These are phyloP conservation scores for Suillus weaverae DNA, from an alignment of 768 basidiomycete species.

Conservation along the genomic window DNA sequence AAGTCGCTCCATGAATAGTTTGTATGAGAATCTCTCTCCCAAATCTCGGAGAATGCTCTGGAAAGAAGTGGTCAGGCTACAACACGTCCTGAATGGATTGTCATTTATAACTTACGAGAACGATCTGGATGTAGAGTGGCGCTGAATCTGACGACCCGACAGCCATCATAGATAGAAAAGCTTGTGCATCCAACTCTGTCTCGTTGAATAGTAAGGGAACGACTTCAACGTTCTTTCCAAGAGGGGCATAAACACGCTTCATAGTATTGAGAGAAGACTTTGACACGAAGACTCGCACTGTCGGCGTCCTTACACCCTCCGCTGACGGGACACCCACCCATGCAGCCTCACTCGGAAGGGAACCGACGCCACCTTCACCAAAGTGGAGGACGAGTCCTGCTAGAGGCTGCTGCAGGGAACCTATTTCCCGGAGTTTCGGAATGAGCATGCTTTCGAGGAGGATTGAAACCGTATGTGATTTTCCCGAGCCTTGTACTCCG, in stretches of 20 bases:
- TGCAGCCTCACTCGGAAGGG: slow-evolving; percentile 57
- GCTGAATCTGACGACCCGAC: slow-evolving; percentile 51
- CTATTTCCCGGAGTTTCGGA: slow-evolving; percentile 43
- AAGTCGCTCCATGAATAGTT: slow-evolving; percentile 42
- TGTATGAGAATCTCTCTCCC: slow-evolving; percentile 51
- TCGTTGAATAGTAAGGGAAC: slow-evolving; percentile 50
- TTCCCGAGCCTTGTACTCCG: slow-evolving; percentile 65
- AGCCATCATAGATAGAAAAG: slow-evolving; percentile 67
- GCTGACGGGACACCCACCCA: slow-evolving; percentile 41
- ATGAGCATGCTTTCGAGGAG: slow-evolving; percentile 64
- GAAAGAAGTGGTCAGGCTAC: neutral
- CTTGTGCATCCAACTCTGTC: slow-evolving; percentile 55
- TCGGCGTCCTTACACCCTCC: slow-evolving; percentile 17
- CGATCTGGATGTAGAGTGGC: slow-evolving; percentile 61
- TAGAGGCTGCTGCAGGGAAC: slow-evolving; percentile 47
- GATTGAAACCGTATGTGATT: slow-evolving; percentile 62
- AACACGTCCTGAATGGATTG: neutral
- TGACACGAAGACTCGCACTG: slow-evolving; percentile 48
- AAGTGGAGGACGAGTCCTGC: slow-evolving; percentile 62
- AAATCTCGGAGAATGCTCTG: slow-evolving; percentile 57
- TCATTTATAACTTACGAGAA: slow-evolving; percentile 44
- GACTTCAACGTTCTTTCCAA: slow-evolving; percentile 45
- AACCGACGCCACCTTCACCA: slow-evolving; percentile 54
- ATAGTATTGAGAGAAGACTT: slow-evolving; percentile 53
- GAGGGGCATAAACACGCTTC: slow-evolving; percentile 45